phyloP scores from a whole-genome alignment of 208 protist genomes.

The Acanthamoeba royreba region DNA sequence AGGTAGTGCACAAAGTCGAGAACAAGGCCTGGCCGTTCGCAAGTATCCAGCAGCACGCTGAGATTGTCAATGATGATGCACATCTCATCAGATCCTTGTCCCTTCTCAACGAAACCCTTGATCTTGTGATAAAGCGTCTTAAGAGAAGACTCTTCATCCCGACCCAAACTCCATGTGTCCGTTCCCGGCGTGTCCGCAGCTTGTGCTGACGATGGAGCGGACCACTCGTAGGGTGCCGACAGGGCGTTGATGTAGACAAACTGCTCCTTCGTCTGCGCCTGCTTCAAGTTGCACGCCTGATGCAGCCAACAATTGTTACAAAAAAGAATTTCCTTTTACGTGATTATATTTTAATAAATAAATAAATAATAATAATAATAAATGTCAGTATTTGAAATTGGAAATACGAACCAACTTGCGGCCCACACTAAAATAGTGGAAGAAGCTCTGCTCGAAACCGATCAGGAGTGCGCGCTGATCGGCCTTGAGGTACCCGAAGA shows the following conservation, averaged over 20 bases:
- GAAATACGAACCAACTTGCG: neutral
- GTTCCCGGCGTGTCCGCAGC: neutral
- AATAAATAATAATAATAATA: neutral
- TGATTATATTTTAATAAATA: neutral
- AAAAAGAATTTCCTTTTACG: neutral
- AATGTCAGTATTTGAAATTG: too few relatives aligned
- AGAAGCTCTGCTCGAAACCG: neutral
- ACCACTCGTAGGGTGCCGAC: neutral
- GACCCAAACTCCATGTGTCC: neutral
- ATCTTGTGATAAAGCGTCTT: neutral
- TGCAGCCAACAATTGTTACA: neutral
- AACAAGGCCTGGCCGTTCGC: neutral
- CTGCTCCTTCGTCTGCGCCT: neutral
- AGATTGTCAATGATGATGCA: slow-evolving; percentile 29
- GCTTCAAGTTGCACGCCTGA: slow-evolving; percentile 10
- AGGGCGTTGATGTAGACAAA: neutral
- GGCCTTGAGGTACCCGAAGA: neutral
- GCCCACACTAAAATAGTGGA: neutral
- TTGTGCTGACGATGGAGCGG: neutral
- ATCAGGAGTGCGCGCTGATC: neutral
- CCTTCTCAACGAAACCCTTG: neutral
- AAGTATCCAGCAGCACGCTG: neutral
- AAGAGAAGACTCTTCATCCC: neutral
- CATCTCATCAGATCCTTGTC: neutral
- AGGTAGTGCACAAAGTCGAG: slow-evolving; percentile 19